phyloP scores from a whole-genome alignment of 78 protist species.

The Dictyostelium capitatum region DNA sequence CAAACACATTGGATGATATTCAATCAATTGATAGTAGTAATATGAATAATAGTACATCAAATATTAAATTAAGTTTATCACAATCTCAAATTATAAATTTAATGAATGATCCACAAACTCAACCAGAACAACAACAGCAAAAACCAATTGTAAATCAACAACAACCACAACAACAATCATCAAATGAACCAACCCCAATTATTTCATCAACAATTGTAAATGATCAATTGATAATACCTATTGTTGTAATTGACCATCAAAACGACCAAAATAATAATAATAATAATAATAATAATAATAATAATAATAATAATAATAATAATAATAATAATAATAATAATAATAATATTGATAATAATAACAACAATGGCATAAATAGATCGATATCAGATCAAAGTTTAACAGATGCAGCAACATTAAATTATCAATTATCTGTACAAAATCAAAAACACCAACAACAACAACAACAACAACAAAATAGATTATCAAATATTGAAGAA shows the following conservation, averaged over 20 bases:
- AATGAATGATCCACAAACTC: no score
- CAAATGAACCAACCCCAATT: background rate
- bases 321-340: background rate
- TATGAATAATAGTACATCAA: background rate
- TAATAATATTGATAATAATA: background rate
- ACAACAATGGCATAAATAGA: background rate
- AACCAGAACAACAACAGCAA: background rate
- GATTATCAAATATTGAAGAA: background rate
- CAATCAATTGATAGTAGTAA: conserved; percentile 29
- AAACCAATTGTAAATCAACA: background rate
- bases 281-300: background rate
- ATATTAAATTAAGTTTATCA: background rate
- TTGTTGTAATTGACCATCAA: background rate
- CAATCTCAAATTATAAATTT: background rate
- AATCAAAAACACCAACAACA: background rate
- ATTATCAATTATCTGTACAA: background rate
- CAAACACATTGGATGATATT: conserved; percentile 17
- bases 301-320: background rate
- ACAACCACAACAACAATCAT: background rate
- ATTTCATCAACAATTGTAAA: background rate
- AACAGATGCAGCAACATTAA: conserved; percentile 12
- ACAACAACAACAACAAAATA: background rate
- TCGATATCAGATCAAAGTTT: conserved; percentile 29
- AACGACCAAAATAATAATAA: background rate
- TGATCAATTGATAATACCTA: background rate